Conservation (phyloP, 2,329 filamentous ascomycete species). For the Hymenoscyphus infarciens region DNA sequence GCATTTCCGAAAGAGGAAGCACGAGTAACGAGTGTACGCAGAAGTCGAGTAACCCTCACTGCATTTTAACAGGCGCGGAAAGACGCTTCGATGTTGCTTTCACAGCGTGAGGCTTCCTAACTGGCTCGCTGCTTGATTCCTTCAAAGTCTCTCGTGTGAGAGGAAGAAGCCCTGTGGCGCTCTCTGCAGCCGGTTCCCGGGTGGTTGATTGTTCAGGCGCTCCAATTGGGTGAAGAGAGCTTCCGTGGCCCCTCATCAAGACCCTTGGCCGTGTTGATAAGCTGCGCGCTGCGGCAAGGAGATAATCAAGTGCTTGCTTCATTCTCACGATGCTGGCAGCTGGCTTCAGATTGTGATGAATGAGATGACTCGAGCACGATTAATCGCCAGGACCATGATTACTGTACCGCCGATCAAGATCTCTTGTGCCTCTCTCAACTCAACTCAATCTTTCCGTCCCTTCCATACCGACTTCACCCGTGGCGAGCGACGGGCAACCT, state of each 20-base stretch:
- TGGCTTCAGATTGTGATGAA: neutral
- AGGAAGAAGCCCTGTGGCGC: neutral
- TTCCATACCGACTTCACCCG: too few species aligned
- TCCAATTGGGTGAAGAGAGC: neutral
- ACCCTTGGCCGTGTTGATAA: constrained; percentile 14
- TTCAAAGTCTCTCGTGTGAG: neutral
- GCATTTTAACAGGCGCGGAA: neutral
- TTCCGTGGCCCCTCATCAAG: neutral
- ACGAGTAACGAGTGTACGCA: constrained; percentile 1
- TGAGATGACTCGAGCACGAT: constrained; percentile 2
- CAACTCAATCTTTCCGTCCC: too few species aligned
- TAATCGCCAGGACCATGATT: neutral
- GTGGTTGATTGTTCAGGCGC: constrained; percentile 1
- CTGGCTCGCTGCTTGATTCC: neutral
- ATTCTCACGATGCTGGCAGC: neutral
- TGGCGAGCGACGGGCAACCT: too few species aligned
- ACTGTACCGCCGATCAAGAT: too few species aligned
- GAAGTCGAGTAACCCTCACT: neutral
- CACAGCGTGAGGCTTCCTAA: neutral
- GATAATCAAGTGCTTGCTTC: too few species aligned
- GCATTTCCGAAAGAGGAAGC: constrained; percentile 3
- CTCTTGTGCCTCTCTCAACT: too few species aligned
- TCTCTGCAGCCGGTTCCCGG: constrained; percentile 10
- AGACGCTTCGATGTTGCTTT: neutral
- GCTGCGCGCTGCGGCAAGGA: constrained; percentile 7